A percentile compares a stretch with the other conserved stretches of the same genome.
Evolutionary conservation across 495 filamentous ascomycete species (phyloP).

Genomic region (Aeminium ludgeri): DNA sequence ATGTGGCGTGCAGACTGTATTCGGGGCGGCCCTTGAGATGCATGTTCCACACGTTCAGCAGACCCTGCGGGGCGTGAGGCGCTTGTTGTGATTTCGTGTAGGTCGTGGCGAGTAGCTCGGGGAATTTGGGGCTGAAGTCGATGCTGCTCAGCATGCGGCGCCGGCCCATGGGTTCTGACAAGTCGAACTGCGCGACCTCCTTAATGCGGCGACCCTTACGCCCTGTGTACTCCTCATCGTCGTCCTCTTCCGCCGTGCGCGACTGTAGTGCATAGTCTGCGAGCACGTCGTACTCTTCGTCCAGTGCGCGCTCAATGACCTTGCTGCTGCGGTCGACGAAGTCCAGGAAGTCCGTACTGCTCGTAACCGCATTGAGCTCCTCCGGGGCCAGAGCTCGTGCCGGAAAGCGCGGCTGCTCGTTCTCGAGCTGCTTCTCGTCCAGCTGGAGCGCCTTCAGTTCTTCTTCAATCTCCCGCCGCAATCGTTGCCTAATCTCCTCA

Average conservation of each 20-base stretch:
- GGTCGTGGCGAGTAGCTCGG: slow-evolving; percentile 77
- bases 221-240: slow-evolving; percentile 40
- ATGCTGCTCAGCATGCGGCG: slow-evolving; percentile 91
- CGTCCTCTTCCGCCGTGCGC: slow-evolving; percentile 50
- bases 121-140: slow-evolving; percentile 87
- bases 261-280: slow-evolving; percentile 80
- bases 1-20: slow-evolving; percentile 90
- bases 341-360: slow-evolving; percentile 80
- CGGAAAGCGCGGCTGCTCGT: slow-evolving; percentile 40
- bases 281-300: slow-evolving; percentile 85
- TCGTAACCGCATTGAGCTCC: slow-evolving; percentile 78
- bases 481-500: slow-evolving; percentile 70
- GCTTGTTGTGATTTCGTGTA: slow-evolving; percentile 95
- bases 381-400: slow-evolving; percentile 67
- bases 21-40: slow-evolving; percentile 86
- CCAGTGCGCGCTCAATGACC: slow-evolving; percentile 88
- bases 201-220: slow-evolving; percentile 66
- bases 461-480: slow-evolving; percentile 81
- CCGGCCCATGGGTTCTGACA: slow-evolving; percentile 84
- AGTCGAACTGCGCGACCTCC: slow-evolving; percentile 77
- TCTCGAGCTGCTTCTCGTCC: slow-evolving; percentile 31
- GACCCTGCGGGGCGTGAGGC: slow-evolving; percentile 84
- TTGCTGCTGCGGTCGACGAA: slow-evolving; percentile 93
- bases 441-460: slow-evolving; percentile 54
- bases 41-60: slow-evolving; percentile 94